Percentiles rank a stretch among this genome's conserved stretches.
Evolutionary conservation across 208 protist species (phyloP).

Genomic region (Leishmania braziliensis): DNA sequence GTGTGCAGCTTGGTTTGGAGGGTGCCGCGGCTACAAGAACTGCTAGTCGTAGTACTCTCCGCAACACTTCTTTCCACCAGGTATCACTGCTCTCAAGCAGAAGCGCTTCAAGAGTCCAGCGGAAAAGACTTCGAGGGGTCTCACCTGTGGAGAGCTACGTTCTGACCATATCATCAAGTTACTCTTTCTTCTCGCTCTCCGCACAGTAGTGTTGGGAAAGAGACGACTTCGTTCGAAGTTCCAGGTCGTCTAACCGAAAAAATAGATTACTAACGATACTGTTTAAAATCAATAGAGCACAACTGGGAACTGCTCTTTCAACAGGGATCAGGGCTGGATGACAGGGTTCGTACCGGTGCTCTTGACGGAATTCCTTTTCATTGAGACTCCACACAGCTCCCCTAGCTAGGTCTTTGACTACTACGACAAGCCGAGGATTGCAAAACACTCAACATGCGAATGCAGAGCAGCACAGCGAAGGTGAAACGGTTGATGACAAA

Average conservation of each 20-base stretch:
- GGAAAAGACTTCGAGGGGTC: background rate
- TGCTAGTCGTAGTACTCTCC: background rate
- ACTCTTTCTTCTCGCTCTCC: constrained; percentile 4
- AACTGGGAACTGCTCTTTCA: constrained; percentile 24
- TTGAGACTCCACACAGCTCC: background rate
- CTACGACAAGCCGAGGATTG: background rate
- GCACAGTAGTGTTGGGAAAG: constrained; percentile 14
- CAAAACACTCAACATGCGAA: background rate
- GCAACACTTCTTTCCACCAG: constrained; percentile 3
- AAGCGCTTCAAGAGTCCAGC: background rate
- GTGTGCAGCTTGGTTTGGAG: constrained; percentile 16
- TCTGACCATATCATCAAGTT: background rate
- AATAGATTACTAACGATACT: constrained; percentile 1
- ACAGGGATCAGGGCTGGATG: constrained; percentile 11
- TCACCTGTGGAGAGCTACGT: background rate
- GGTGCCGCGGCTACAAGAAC: background rate
- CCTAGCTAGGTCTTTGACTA: background rate
- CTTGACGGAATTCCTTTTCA: background rate
- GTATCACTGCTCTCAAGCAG: constrained; percentile 3
- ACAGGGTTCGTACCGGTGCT: background rate
- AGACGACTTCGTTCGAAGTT: constrained; percentile 16
- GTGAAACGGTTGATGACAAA: background rate
- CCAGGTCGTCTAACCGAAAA: constrained; percentile 15
- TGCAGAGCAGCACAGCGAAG: background rate
- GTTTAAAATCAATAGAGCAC: constrained; percentile 8